phyloP scores from a whole-genome alignment of 2,329 filamentous ascomycete genomes.

The Paraconiothyrium brasiliense region DNA sequence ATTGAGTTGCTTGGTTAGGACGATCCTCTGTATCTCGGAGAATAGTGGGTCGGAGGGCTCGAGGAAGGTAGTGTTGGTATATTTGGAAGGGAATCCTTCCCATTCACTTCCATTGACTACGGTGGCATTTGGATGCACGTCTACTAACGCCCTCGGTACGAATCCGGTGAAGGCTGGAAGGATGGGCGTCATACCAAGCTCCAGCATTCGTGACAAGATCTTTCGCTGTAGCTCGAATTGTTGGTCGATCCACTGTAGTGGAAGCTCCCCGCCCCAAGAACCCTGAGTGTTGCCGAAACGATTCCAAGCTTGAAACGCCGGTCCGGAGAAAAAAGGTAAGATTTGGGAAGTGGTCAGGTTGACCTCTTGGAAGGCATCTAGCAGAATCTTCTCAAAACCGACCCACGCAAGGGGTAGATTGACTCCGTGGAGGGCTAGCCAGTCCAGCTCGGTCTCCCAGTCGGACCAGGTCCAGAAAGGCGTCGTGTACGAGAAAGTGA shows the following conservation, averaged over 20 bases:
- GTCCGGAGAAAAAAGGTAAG: conserved; percentile 58
- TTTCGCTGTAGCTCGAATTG: conserved; percentile 61
- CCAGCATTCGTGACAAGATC: conserved; percentile 61
- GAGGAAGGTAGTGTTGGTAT: conserved; percentile 60
- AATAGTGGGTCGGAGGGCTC: conserved; percentile 58
- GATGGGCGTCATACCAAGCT: conserved; percentile 63
- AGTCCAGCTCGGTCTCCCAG: conserved; percentile 63
- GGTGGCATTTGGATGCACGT: conserved; percentile 54
- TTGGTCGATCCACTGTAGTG: conserved; percentile 57
- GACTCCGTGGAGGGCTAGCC: conserved; percentile 62
- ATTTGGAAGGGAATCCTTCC: conserved; percentile 53
- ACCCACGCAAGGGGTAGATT: conserved; percentile 64
- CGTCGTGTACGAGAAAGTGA: conserved; percentile 63
- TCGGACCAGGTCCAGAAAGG: conserved; percentile 64
- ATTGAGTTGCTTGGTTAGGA: conserved; percentile 57
- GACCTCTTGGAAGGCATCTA: conserved; percentile 59
- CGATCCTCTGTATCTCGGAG: conserved; percentile 55
- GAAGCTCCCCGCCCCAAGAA: conserved; percentile 58
- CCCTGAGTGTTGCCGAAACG: conserved; percentile 64
- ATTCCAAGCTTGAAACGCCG: conserved; percentile 64
- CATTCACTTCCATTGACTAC: conserved; percentile 57
- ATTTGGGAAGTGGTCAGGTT: conserved; percentile 58
- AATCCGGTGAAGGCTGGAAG: conserved; percentile 63
- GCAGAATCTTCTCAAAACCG: conserved; percentile 61
- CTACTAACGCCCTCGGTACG: conserved; percentile 55